These are phyloP conservation scores for Capillidium rhysosporum DNA, from an alignment of 371 early-diverging fungal species.

Conservation along the genomic window DNA sequence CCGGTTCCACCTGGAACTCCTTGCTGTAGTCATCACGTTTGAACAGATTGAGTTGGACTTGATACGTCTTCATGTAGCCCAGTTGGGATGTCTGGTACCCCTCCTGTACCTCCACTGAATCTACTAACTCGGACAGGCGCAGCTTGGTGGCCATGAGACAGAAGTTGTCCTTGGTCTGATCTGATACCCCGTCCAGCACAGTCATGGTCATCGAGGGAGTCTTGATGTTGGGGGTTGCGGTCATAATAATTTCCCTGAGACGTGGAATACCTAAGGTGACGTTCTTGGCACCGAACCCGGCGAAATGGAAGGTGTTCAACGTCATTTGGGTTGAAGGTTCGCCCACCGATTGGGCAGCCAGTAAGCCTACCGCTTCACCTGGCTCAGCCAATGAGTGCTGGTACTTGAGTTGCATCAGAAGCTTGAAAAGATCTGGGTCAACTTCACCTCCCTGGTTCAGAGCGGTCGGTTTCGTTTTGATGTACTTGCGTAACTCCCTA, in stretches of 20 bases:
- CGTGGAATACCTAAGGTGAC: constrained; percentile 99
- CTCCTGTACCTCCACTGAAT: constrained; percentile 55
- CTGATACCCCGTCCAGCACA: constrained; percentile 35
- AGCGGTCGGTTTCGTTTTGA: constrained; percentile 44
- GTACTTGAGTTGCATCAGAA: constrained; percentile 86
- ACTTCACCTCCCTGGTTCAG: constrained; percentile 10
- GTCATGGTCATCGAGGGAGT: constrained; percentile 92
- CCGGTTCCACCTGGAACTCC: constrained; percentile 52
- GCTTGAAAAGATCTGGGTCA: constrained; percentile 33
- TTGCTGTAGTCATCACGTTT: constrained; percentile 43
- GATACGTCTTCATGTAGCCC: constrained; percentile 41
- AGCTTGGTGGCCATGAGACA: constrained; percentile 38
- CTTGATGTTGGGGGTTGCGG: constrained; percentile 83
- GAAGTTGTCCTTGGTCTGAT: constrained; percentile 33
- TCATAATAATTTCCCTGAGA: constrained; percentile 99
- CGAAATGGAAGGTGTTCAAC: constrained; percentile 99
- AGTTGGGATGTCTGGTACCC: constrained; percentile 13
- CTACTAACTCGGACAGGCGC: constrained; percentile 61
- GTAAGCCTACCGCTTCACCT: constrained; percentile 96
- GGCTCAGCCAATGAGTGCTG: constrained; percentile 87
- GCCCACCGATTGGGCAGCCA: constrained; percentile 98
- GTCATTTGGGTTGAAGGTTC: constrained; percentile 99
- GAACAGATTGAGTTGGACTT: constrained; percentile 69
- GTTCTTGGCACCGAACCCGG: constrained; percentile 98
- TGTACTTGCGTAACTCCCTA: constrained; percentile 29